Evolutionary conservation across 2,329 filamentous ascomycete genomes (phyloP), one percentile per base, ranked within the genome.

Genomic region (Beauveria varroae): DNA sequence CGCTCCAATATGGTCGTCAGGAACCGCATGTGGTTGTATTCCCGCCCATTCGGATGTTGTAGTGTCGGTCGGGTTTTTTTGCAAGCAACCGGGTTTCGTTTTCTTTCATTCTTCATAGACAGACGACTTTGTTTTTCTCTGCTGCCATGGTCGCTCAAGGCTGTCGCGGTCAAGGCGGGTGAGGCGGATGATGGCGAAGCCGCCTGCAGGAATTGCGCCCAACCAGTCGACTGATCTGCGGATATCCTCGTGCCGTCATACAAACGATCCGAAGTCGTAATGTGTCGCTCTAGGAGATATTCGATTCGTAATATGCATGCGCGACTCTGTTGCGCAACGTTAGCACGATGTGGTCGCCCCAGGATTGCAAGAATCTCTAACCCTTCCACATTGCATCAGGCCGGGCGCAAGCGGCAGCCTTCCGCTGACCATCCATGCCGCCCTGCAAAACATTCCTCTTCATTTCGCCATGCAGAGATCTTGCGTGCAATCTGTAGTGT

Each of bases 371-470:
- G 43, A 34, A 37, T 41, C 9, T 43, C 14, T 49, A 49, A 37
- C 58, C 50, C 28, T 54, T 52, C 40, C 50, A 16, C 41, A 28
- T 16, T 37, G 58, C 28, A n/a, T 47, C 50, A 40, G 28, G 41
- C 50, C 43, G 3, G 41, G 50, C 37, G 57, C 57, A 43, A 63
- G 61, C 60, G 63, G 68, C 67, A 68, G 70, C 65, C 66, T 65
- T 65, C 64, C 68, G 62, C 65, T 65, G 68, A 73, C 66, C 69
- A 71, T 67, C 68, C 69, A 67, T 65, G 65, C 67, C 63, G 65
- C 69, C 65, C 68, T 71, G 67, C 68, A 70, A 66, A 74, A 70
- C 73, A 75, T 75, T 64, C 70, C 72, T 72, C 68, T 64, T 71
- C 72, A 74, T 75, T 28, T 57, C 60, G 53, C 28, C 58, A 49